These are phyloP conservation scores for Calvatia gigantea DNA, from an alignment of 768 basidiomycete species.

Conservation along the genomic window DNA sequence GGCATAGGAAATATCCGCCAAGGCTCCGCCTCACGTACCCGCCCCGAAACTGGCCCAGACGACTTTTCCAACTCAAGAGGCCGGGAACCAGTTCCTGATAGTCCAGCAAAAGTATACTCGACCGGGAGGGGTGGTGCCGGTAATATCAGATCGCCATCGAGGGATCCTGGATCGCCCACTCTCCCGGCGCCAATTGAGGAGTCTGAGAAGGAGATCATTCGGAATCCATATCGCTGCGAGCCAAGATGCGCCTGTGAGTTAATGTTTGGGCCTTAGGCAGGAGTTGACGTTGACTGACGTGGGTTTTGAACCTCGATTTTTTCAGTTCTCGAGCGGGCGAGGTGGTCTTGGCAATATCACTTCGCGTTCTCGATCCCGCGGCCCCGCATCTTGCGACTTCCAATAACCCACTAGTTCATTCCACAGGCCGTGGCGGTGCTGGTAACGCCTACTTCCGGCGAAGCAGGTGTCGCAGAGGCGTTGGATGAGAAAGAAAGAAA, in stretches of 20 bases:
- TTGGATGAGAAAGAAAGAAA: constrained; percentile 26
- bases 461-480: constrained; percentile 17
- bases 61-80: constrained; percentile 59
- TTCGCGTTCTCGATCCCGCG: constrained; percentile 52
- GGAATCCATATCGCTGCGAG: constrained; percentile 27
- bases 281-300: neutral
- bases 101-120: constrained; percentile 38
- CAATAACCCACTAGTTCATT: constrained; percentile 30
- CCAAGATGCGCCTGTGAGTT: constrained; percentile 32
- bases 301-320: neutral
- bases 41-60: constrained; percentile 44
- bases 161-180: constrained; percentile 18
- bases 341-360: constrained; percentile 65
- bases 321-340: constrained; percentile 56
- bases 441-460: constrained; percentile 50
- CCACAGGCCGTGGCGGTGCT: constrained; percentile 60
- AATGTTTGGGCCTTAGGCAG: neutral
- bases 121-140: constrained; percentile 82
- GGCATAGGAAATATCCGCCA: constrained; percentile 65
- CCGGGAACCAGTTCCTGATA: constrained; percentile 45
- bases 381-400: constrained; percentile 20
- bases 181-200: constrained; percentile 26
- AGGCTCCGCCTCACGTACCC: constrained; percentile 43
- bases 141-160: constrained; percentile 78
- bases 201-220: constrained; percentile 38